Conservation (phyloP, 371 early-diverging fungal species). For the Mortierella sp. region DNA sequence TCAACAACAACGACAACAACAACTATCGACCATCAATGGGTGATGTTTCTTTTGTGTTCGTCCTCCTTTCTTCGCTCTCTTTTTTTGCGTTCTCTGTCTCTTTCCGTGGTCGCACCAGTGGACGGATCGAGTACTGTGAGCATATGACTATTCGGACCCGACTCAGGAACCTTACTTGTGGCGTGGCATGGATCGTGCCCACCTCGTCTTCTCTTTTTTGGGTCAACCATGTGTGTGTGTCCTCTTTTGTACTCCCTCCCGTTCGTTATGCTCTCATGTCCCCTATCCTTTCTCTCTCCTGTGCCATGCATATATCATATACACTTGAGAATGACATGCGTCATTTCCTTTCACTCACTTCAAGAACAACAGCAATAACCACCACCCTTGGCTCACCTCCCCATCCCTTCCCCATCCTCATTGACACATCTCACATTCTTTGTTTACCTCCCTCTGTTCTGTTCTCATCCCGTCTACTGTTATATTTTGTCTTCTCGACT, state of each 20-base stretch:
- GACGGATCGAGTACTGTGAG: slow-evolving; percentile 17
- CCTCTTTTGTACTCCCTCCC: neutral
- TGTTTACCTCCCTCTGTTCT: neutral
- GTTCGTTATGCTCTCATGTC: neutral
- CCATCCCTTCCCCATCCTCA: neutral
- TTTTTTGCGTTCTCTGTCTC: neutral
- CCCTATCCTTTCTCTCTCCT: neutral
- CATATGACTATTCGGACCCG: slow-evolving; percentile 21
- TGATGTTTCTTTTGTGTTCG: neutral
- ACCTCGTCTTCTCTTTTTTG: neutral
- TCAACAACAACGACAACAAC: too few species aligned
- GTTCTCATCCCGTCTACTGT: neutral
- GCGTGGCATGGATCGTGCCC: slow-evolving; percentile 37
- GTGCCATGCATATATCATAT: neutral
- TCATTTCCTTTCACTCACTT: neutral
- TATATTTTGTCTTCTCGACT: neutral
- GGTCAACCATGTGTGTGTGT: neutral
- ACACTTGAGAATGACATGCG: neutral
- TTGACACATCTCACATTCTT: neutral
- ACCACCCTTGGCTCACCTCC: neutral
- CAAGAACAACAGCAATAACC: too few species aligned
- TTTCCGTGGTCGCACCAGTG: slow-evolving; percentile 26
- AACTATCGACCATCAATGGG: too few species aligned
- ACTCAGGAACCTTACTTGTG: slow-evolving; percentile 41
- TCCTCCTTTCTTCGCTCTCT: neutral